Base-by-base conservation (phyloP, 2,329 filamentous ascomycete genomes). In the Sphaerostilbella broomeana region DNA sequence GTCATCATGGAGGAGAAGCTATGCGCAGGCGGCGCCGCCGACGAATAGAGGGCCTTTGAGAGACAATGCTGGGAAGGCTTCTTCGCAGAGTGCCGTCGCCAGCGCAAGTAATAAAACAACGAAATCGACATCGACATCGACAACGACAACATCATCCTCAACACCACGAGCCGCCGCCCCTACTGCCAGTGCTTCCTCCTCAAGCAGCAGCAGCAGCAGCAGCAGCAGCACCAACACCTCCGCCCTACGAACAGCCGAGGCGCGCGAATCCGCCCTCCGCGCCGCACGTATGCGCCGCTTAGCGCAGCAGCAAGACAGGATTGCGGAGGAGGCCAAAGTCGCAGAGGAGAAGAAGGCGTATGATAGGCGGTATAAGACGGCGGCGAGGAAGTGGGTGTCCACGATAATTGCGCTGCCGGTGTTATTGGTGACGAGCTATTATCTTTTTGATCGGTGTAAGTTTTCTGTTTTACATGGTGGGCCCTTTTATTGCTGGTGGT, bases 391-490 rank as follows among this genome's bases (percentile, higher is more conserved):
- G 49, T 75, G 69, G 61, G 56, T 63, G 3, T 57, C 60, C 16
- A 45, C 64, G 6, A 70, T 78, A 47, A 64, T 77, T 39, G 72
- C 69, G 17, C 49, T 75, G 56, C 74, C 74, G 2, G 67, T 78
- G 21, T 49, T 76, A 4, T 44, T 77, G 11, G 72, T 78, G 35
- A 73, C 70, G 18, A 75, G 73, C 16, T 77, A 73, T 45, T 67
- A 65, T 36, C 52, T 78, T 3, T 77, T 70, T 54, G 65, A 75
- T 31, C 58, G 69, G 55, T 51, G 70, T 72, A 42, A 59, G 69
- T 64, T 33, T 13, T 25, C 15, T 7, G 22, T 18, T 26, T 19
- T 10, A n/a, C n/a, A n/a, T n/a, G n/a, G n/a, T n/a, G n/a, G n/a
- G n/a, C n/a, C n/a, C 9, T 6, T 10, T 12, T 28, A n/a, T 5